These are phyloP conservation scores for Colletotrichum theobromicola DNA, from an alignment of 2,329 filamentous ascomycete genomes.

Conservation along the genomic window DNA sequence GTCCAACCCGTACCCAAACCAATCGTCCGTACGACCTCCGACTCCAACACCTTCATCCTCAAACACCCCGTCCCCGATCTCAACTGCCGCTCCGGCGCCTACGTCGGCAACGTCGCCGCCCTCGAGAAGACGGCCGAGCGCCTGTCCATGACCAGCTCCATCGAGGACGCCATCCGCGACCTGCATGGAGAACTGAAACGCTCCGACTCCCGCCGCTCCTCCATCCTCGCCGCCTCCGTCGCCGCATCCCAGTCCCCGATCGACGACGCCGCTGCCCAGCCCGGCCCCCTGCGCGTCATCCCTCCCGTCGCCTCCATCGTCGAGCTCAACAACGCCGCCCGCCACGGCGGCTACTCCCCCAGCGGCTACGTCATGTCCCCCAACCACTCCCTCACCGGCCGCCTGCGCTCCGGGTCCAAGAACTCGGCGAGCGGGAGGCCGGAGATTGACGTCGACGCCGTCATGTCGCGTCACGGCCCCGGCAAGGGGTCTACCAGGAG, in stretches of 20 bases:
- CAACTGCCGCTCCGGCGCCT: slow-evolving; percentile 65
- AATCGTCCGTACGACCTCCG: slow-evolving; percentile 52
- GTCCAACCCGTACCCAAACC: slow-evolving; percentile 35
- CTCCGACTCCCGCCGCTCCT: slow-evolving; percentile 70
- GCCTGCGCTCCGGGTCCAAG: slow-evolving; percentile 61
- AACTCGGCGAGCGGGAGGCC: slow-evolving; percentile 43
- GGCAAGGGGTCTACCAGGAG: slow-evolving; percentile 60
- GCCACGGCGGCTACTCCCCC: slow-evolving; percentile 74
- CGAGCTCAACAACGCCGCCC: slow-evolving; percentile 69
- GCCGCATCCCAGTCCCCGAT: slow-evolving; percentile 26
- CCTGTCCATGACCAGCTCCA: slow-evolving; percentile 75
- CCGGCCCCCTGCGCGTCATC: slow-evolving; percentile 43
- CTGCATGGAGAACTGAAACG: slow-evolving; percentile 75
- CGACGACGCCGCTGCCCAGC: slow-evolving; percentile 26
- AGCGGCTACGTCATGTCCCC: slow-evolving; percentile 72
- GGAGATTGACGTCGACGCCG: slow-evolving; percentile 45
- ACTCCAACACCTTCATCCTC: slow-evolving; percentile 48
- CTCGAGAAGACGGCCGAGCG: slow-evolving; percentile 79
- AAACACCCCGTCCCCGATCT: slow-evolving; percentile 68
- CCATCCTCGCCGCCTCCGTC: slow-evolving; percentile 58
- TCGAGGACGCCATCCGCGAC: slow-evolving; percentile 78
- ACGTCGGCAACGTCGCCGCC: slow-evolving; percentile 71
- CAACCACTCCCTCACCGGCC: slow-evolving; percentile 63
- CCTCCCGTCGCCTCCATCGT: slow-evolving; percentile 67
- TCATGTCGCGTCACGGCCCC: slow-evolving; percentile 56